Evolutionary conservation across 805 yeast genomes (phyloP).

Genomic region (Yarrowia sp.): DNA sequence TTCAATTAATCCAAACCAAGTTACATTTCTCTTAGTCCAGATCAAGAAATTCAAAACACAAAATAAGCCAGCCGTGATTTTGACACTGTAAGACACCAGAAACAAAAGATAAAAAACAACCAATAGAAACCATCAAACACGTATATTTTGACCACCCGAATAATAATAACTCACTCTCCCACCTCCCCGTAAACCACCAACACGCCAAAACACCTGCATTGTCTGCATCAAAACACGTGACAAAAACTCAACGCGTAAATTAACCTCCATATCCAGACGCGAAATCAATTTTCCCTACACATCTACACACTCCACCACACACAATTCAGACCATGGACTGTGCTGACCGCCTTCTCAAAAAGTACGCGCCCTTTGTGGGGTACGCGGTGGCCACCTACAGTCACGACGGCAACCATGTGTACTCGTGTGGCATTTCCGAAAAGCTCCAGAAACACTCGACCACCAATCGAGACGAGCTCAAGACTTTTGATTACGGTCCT

Average conservation of each 20-base stretch:
- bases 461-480: background rate
- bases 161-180: too few species aligned
- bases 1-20: too few species aligned
- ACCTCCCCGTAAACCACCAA: background rate
- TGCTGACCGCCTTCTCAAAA: background rate
- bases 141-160: too few species aligned
- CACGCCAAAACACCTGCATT: background rate
- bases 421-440: conserved; percentile 12
- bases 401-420: background rate
- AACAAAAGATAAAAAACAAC: too few species aligned
- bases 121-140: too few species aligned
- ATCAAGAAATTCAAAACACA: background rate
- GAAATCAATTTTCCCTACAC: conserved; percentile 6
- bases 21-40: too few species aligned
- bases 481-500: background rate
- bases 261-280: background rate
- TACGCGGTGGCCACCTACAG: conserved; percentile 7
- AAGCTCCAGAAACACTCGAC: conserved; percentile 1
- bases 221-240: conserved; percentile 1
- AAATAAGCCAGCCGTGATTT: too few species aligned
- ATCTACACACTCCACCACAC: background rate
- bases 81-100: too few species aligned
- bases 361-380: conserved; percentile 20
- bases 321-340: conserved; percentile 7
- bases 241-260: conserved; percentile 8